Conservation (phyloP, 148 eudicot species). For the Suaeda aralocaspica region DNA sequence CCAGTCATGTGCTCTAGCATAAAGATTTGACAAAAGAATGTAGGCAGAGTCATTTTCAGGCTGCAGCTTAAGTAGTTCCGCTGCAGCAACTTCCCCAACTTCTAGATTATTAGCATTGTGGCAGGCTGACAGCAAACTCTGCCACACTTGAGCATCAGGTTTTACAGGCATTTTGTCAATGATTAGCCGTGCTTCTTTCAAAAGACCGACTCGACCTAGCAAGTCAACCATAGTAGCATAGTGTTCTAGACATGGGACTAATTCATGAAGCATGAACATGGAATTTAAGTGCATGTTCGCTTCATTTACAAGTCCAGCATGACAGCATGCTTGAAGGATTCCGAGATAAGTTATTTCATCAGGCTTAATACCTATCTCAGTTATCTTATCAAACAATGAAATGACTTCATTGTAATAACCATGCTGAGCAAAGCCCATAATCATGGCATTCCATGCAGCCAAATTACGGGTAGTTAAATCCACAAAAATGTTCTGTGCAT, state of each 20-base stretch:
- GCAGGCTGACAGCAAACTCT: conserved; percentile 55
- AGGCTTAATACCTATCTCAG: conserved; percentile 32
- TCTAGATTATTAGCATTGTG: conserved; percentile 33
- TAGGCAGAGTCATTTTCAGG: conserved; percentile 59
- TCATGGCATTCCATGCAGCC: conserved; percentile 64
- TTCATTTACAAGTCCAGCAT: conserved; percentile 45
- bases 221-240: conserved; percentile 51
- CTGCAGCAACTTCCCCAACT: conserved; percentile 45
- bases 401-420: conserved; percentile 39
- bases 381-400: conserved; percentile 31
- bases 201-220: conserved; percentile 52
- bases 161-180: conserved; percentile 48
- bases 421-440: conserved; percentile 55
- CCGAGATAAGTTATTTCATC: conserved; percentile 65
- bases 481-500: conserved; percentile 38
- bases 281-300: conserved; percentile 38
- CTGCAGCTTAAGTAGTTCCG: conserved; percentile 47
- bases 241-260: conserved; percentile 55
- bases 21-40: conserved; percentile 47
- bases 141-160: conserved; percentile 64
- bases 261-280: conserved; percentile 45
- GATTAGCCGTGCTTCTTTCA: conserved; percentile 43
- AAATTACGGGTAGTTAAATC: conserved; percentile 32
- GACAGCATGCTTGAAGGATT: conserved; percentile 55
- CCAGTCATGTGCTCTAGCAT: conserved; percentile 47